Percentiles rank a stretch among this genome's conserved stretches.
phyloP scores from a whole-genome alignment of 2,329 filamentous ascomycete genomes.

The Diaporthe citrichinensis region DNA sequence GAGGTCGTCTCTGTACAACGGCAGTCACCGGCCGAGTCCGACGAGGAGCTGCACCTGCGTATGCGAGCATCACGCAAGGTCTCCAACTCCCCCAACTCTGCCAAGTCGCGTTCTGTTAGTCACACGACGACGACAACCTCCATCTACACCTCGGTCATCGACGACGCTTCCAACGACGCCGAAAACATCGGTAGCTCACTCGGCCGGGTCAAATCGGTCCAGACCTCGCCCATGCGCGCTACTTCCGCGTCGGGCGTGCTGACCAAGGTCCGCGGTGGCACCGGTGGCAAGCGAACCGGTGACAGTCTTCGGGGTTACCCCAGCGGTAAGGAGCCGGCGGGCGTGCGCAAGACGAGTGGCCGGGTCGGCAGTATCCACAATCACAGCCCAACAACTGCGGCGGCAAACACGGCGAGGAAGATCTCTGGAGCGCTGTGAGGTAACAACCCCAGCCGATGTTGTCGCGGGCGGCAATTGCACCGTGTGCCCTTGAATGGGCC shows the following conservation, averaged over 20 bases:
- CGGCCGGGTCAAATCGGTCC: constrained; percentile 65
- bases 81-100: constrained; percentile 73
- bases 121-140: constrained; percentile 79
- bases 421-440: constrained; percentile 58
- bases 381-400: constrained; percentile 56
- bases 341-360: constrained; percentile 76
- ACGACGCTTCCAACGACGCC: constrained; percentile 77
- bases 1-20: constrained; percentile 74
- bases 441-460: not conserved
- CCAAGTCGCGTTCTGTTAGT: constrained; percentile 79
- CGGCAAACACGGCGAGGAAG: constrained; percentile 65
- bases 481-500: not conserved
- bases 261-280: constrained; percentile 71
- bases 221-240: constrained; percentile 66
- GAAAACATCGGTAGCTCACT: constrained; percentile 74
- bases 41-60: constrained; percentile 86
- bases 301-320: constrained; percentile 59
- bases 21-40: constrained; percentile 76
- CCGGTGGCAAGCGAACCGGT: constrained; percentile 50
- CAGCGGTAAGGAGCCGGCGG: constrained; percentile 62
- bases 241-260: constrained; percentile 69
- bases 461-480: constrained; percentile 4
- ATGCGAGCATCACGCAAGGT: constrained; percentile 77
- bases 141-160: constrained; percentile 70
- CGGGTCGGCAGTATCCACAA: constrained; percentile 72